phyloP scores from a whole-genome alignment of 179 eudicot genomes.

The Heliamphora ciliata region DNA sequence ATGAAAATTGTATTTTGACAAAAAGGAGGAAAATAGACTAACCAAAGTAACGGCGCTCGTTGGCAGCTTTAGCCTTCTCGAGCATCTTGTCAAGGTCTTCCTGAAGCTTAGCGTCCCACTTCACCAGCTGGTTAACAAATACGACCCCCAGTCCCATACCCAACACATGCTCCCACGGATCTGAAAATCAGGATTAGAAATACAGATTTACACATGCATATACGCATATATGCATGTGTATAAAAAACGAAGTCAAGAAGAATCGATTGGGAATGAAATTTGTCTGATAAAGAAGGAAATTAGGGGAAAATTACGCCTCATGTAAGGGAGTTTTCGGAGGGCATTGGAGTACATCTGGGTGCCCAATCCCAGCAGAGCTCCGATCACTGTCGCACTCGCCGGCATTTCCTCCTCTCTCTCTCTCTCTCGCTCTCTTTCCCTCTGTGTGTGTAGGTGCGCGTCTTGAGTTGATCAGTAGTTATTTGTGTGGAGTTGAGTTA shows the following conservation, averaged over 20 bases:
- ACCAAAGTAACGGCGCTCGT: constrained; percentile 93
- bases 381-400: constrained; percentile 75
- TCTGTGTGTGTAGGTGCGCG: background rate
- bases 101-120: constrained; percentile 76
- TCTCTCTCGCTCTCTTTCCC: background rate
- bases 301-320: constrained; percentile 64
- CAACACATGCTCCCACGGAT: constrained; percentile 96
- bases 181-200: constrained; percentile 24
- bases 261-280: background rate
- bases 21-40: background rate
- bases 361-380: constrained; percentile 79
- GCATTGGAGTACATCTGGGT: constrained; percentile 98
- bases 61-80: constrained; percentile 80
- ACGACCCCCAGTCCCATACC: constrained; percentile 92
- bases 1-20: background rate
- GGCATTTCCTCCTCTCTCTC: constrained; percentile 43
- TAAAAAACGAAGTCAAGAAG: background rate
- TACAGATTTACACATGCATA: background rate
- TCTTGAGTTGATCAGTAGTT: background rate
- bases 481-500: background rate
- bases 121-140: constrained; percentile 70
- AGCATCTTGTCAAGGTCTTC: constrained; percentile 83
- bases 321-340: constrained; percentile 90
- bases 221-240: background rate
- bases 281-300: too few species aligned